Conservation (phyloP, 495 filamentous ascomycete genomes). For the Tuber melanosporum region DNA sequence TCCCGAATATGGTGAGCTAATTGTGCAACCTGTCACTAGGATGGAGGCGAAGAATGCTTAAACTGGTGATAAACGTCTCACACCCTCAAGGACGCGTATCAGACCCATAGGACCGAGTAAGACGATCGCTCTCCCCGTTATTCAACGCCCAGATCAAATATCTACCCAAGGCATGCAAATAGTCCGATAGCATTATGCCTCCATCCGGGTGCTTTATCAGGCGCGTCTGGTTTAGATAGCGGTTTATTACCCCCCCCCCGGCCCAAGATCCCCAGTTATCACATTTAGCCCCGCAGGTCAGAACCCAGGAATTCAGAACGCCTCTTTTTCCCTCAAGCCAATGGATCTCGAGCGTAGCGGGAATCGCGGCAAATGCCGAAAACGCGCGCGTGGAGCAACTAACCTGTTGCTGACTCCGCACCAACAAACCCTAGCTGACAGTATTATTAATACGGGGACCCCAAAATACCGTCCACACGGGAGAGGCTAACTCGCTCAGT, state of each 20-base stretch:
- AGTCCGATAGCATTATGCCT: neutral
- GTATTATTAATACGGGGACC: neutral
- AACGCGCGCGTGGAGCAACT: neutral
- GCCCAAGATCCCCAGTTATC: neutral
- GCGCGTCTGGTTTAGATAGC: neutral
- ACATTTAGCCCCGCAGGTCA: neutral
- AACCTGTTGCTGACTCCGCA: neutral
- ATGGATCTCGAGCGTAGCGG: neutral
- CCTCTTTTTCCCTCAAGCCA: neutral
- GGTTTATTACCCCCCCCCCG: neutral
- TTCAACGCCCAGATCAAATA: neutral
- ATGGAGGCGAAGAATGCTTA: constrained; percentile 30
- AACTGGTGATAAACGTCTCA: neutral
- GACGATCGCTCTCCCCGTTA: neutral
- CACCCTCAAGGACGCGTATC: neutral
- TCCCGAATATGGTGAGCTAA: constrained; percentile 20
- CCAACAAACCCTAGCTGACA: neutral
- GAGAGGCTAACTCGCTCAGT: neutral
- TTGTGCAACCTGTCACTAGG: constrained; percentile 19
- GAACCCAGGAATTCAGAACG: neutral
- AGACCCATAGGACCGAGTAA: neutral
- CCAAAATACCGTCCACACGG: neutral
- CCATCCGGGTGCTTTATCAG: neutral
- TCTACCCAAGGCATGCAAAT: neutral
- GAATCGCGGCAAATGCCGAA: neutral